Percentiles rank a stretch among this genome's conserved stretches.
Conservation (phyloP, 768 basidiomycete species). For the Phanerochaete carnosa region DNA sequence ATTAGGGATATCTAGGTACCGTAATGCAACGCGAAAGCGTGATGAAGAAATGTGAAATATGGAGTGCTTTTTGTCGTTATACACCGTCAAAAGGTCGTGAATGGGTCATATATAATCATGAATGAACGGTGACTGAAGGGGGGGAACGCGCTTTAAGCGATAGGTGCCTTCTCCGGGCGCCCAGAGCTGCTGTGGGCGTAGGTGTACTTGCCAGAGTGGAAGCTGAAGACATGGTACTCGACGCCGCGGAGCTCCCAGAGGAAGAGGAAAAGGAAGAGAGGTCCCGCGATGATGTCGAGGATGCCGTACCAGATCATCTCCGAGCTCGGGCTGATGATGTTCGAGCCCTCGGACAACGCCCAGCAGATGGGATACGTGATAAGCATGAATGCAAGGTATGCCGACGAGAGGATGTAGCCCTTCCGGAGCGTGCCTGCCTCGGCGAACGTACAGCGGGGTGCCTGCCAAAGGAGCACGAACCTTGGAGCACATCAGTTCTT, state of each 20-base stretch:
- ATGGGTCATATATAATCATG: too few relatives aligned
- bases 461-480: constrained; percentile 28
- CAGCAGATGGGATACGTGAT: constrained; percentile 56
- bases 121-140: too few relatives aligned
- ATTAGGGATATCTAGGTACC: too few relatives aligned
- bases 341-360: constrained; percentile 51
- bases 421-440: constrained; percentile 19
- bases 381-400: constrained; percentile 52
- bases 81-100: too few relatives aligned
- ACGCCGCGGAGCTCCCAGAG: constrained; percentile 24
- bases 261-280: constrained; percentile 33
- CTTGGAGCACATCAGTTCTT: constrained; percentile 17
- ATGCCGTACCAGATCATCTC: constrained; percentile 59
- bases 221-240: constrained; percentile 25
- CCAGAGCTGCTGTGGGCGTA: constrained; percentile 3
- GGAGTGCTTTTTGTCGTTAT: too few relatives aligned
- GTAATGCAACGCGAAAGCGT: too few relatives aligned
- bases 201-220: constrained; percentile 25
- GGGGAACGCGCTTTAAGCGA: too few relatives aligned
- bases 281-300: constrained; percentile 36
- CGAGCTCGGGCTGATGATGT: constrained; percentile 44
- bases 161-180: not conserved
- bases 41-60: too few relatives aligned
- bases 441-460: constrained; percentile 24
- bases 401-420: constrained; percentile 33